A percentile compares a stretch with the other conserved stretches of the same genome.
Evolutionary conservation across 805 yeast genomes (phyloP).

Genomic region (Wickerhamomyces mucosus): DNA sequence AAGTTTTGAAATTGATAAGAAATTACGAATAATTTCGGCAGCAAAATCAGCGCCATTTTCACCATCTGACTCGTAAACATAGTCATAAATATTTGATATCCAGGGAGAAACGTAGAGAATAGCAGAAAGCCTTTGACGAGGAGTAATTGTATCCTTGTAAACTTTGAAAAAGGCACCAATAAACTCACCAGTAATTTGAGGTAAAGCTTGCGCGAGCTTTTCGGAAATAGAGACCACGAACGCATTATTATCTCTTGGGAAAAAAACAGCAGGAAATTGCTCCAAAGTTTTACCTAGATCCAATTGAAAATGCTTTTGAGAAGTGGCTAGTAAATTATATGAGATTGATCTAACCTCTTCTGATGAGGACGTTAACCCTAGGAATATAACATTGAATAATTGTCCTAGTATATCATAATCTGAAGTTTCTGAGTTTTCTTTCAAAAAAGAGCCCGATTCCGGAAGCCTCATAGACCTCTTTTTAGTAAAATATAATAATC

Average conservation of each 20-base stretch:
- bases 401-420: conserved; percentile 43
- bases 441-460: conserved; percentile 4
- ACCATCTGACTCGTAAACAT: conserved; percentile 45
- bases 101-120: conserved; percentile 56
- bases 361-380: conserved; percentile 55
- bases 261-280: conserved; percentile 48
- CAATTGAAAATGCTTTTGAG: conserved; percentile 50
- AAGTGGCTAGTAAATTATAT: conserved; percentile 49
- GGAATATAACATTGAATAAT: conserved; percentile 52
- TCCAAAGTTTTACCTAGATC: conserved; percentile 49
- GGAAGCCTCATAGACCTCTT: conserved; percentile 34
- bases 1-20: conserved; percentile 47
- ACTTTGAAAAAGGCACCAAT: conserved; percentile 41
- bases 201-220: conserved; percentile 45
- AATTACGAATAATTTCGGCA: conserved; percentile 49
- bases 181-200: conserved; percentile 53
- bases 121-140: conserved; percentile 20
- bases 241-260: conserved; percentile 58
- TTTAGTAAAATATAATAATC: conserved; percentile 60
- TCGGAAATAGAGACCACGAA: conserved; percentile 50
- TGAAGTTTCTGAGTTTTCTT: conserved; percentile 14
- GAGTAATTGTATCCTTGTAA: conserved; percentile 30
- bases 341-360: conserved; percentile 55
- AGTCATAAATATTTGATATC: conserved; percentile 54
- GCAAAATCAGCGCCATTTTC: conserved; percentile 52